Evolutionary conservation across 176 grass and related monocot genomes (phyloP).

Genomic region (Echinochloa phyllopogon): DNA sequence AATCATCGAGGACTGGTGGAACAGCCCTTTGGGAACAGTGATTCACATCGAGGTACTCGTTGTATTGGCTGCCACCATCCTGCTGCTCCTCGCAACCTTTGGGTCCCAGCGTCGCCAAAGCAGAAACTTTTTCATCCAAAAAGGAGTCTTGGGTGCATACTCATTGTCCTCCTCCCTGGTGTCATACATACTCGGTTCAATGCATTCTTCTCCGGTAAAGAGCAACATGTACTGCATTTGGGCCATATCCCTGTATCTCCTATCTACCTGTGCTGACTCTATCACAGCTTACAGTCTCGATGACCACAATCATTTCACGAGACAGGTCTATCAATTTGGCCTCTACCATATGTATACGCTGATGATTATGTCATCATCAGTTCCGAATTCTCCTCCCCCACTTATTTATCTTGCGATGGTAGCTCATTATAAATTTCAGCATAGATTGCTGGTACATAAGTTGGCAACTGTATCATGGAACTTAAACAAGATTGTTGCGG

Average conservation of each 20-base stretch:
- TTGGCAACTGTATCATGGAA: constrained; percentile 36
- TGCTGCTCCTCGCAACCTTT: neutral
- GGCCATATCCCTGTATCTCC: neutral
- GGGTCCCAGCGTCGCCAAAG: too few relatives aligned
- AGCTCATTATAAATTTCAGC: neutral
- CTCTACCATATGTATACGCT: neutral
- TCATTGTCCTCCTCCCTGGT: neutral
- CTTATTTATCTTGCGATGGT: neutral
- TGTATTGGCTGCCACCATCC: neutral
- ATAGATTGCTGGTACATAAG: neutral
- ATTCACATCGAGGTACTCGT: neutral
- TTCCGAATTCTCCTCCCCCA: neutral
- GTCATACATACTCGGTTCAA: neutral
- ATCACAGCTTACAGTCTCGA: constrained; percentile 14
- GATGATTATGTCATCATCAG: neutral
- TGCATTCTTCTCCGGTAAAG: neutral
- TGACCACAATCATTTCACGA: neutral
- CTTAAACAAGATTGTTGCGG: constrained; percentile 40
- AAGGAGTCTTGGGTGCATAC: neutral
- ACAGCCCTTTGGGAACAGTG: neutral
- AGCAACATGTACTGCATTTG: neutral
- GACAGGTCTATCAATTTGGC: neutral
- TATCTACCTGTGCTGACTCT: neutral
- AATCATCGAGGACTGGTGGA: neutral
- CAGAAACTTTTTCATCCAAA: neutral